These are phyloP conservation scores for Bryopsis sp. DNA, from an alignment of 139 green algal species.

Conservation along the genomic window DNA sequence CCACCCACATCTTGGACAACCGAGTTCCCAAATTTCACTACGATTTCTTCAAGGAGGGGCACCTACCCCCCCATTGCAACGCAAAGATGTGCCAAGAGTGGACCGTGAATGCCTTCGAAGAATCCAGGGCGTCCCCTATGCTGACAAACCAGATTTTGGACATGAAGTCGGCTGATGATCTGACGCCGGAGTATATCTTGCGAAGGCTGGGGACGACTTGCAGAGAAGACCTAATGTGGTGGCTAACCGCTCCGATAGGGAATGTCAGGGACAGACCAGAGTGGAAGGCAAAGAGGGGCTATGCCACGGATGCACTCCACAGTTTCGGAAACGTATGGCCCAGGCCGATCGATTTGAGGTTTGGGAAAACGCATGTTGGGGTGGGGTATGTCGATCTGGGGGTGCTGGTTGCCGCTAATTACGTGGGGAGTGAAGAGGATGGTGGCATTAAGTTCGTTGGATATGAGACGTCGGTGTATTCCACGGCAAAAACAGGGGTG, in stretches of 20 bases:
- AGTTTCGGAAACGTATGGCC: conserved; percentile 18
- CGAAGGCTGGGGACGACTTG: conserved; percentile 3
- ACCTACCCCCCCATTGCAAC: neutral
- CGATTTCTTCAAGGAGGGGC: neutral
- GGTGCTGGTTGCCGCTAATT: conserved; percentile 15
- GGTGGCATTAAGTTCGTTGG: conserved; percentile 30
- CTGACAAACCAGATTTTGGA: conserved; percentile 16
- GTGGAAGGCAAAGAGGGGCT: too few species aligned
- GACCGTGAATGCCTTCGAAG: conserved; percentile 25
- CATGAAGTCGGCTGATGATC: neutral
- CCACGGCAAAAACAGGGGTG: conserved; percentile 37
- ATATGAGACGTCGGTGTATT: conserved; percentile 30
- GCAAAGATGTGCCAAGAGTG: neutral
- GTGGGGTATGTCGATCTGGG: conserved; percentile 40
- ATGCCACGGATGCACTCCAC: conserved; percentile 16
- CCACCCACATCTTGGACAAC: neutral
- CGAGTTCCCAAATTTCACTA: neutral
- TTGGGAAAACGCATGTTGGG: conserved; percentile 32
- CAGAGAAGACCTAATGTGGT: conserved; percentile 2
- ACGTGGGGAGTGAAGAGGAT: neutral
- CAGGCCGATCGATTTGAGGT: conserved; percentile 8
- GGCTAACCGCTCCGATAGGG: neutral
- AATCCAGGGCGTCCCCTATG: neutral
- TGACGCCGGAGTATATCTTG: neutral
- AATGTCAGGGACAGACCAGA: conserved; percentile 11